phyloP scores from a whole-genome alignment of 2,329 filamentous ascomycete genomes.

The Fusarium drepaniforme region DNA sequence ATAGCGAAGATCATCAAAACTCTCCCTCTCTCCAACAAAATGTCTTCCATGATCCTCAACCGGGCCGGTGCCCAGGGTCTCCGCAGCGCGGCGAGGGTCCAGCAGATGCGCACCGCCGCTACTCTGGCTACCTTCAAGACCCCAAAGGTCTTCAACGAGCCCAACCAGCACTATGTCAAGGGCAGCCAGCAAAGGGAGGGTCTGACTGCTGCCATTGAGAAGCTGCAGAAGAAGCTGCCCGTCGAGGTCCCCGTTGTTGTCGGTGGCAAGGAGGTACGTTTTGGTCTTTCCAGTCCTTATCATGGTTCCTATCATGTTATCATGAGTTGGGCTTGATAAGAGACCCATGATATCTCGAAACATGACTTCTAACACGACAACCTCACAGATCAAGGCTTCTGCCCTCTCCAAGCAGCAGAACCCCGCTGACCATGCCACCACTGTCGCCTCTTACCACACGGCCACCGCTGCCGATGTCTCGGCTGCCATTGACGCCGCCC shows the following conservation, averaged over 20 bases:
- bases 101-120: conserved; percentile 54
- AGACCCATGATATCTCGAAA: background rate
- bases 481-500: conserved; percentile 83
- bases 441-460: conserved; percentile 86
- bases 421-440: conserved; percentile 82
- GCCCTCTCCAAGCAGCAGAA: conserved; percentile 79
- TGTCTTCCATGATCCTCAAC: conserved; percentile 52
- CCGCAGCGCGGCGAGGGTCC: conserved; percentile 44
- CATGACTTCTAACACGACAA: conserved; percentile 14
- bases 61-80: conserved; percentile 49
- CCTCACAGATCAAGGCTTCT: conserved; percentile 72
- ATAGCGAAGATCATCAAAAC: conserved; percentile 18
- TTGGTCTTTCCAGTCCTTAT: background rate
- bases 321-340: background rate
- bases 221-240: conserved; percentile 75
- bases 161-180: conserved; percentile 94
- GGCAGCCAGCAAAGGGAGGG: conserved; percentile 83
- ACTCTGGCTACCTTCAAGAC: conserved; percentile 89
- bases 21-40: conserved; percentile 24
- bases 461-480: conserved; percentile 82
- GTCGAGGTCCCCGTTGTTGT: conserved; percentile 87
- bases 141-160: conserved; percentile 89
- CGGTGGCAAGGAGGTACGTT: conserved; percentile 80
- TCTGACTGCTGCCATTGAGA: conserved; percentile 79
- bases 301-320: background rate